Evolutionary conservation across 2,329 filamentous ascomycete species (phyloP), one percentile per base, ranked within the genome.

Genomic region (Decorospora gaudefroyi): DNA sequence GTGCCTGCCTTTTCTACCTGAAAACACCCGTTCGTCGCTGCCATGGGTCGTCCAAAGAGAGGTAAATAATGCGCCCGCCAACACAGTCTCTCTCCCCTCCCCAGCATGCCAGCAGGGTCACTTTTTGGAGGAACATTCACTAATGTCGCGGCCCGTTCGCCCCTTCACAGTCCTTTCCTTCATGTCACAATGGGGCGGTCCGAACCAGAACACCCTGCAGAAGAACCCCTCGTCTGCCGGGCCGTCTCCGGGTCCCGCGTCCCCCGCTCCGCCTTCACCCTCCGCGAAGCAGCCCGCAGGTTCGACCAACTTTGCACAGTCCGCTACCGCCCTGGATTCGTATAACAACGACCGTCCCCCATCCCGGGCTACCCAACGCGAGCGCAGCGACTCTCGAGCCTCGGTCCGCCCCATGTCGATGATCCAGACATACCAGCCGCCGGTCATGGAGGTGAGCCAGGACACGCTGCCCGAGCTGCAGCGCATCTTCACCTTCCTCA

Each of bases 391-490:
- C 47, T 74, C 72, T 10, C 69, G 76, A 16, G 74, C 75, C 17
- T 74, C 73, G 28, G 86, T 87, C 6, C 81, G 91, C 49, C 90
- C 90, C 22, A 76, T 87, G 72, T 96, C 90, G 51, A 93, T 95
- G 80, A 79, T 92, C 35, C 86, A 93, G 70, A 84, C 87, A 49
- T 91, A 91, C 72, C 86, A 90, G 60, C 89, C 90, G 65, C 87
- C 87, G 65, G 74, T 90, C 69, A 90, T 95, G 85, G 88, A 95
- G 64, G 79, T 93, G 53, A 83, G 82, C 64, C 80, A 86, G 57
- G 90, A 96, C 67, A 95, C 89, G 19, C 84, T 93, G 51, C 90
- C 93, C 25, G 93, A 99, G 77, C 79, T 99, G 51, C 87, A 90
- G 74, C 92, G 91, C 53, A 91, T 97, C 62, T 97, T 97, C 72